Percentiles rank a stretch among this genome's conserved stretches.
phyloP scores from a whole-genome alignment of 371 early-diverging fungal genomes.

The Nematocida sp. region DNA sequence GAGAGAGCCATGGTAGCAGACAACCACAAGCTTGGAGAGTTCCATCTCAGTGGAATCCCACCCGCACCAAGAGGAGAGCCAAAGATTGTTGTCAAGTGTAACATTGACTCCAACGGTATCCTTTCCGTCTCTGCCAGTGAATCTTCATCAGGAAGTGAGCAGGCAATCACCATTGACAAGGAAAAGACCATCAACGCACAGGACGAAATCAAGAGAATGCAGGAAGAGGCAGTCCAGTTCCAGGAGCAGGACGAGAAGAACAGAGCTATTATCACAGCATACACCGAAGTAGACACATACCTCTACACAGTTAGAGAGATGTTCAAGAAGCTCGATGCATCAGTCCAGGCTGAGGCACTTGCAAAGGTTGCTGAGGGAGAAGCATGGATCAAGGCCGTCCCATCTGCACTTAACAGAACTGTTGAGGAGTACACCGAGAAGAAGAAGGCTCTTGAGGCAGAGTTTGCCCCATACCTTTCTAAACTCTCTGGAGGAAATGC shows the following conservation, averaged over 20 bases:
- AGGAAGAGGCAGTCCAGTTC: slow-evolving; percentile 51
- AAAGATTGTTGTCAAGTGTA: slow-evolving; percentile 75
- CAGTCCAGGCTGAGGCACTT: slow-evolving; percentile 50
- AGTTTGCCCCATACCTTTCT: slow-evolving; percentile 39
- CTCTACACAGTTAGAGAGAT: slow-evolving; percentile 43
- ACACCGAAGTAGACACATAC: slow-evolving; percentile 33
- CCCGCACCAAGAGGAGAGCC: slow-evolving; percentile 74
- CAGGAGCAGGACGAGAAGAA: slow-evolving; percentile 56
- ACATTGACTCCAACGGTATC: slow-evolving; percentile 75
- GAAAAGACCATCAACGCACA: slow-evolving; percentile 53
- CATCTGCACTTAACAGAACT: slow-evolving; percentile 29
- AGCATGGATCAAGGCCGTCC: slow-evolving; percentile 59
- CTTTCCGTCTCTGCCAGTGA: slow-evolving; percentile 74
- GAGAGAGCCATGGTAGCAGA: slow-evolving; percentile 82
- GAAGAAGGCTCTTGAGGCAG: slow-evolving; percentile 49
- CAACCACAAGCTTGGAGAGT: slow-evolving; percentile 86
- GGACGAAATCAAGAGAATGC: slow-evolving; percentile 56
- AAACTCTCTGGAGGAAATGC: slow-evolving; percentile 1
- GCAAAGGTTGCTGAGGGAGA: slow-evolving; percentile 57
- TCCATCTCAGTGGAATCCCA: slow-evolving; percentile 79
- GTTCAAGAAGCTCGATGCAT: slow-evolving; percentile 38
- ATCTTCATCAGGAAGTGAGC: slow-evolving; percentile 72
- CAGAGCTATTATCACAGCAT: slow-evolving; percentile 48
- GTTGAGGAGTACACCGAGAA: slow-evolving; percentile 44
- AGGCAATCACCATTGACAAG: slow-evolving; percentile 72